Evolutionary conservation across 228 moss, liverwort and hornwort species (phyloP).

Genomic region (Sphagnum fallax): DNA sequence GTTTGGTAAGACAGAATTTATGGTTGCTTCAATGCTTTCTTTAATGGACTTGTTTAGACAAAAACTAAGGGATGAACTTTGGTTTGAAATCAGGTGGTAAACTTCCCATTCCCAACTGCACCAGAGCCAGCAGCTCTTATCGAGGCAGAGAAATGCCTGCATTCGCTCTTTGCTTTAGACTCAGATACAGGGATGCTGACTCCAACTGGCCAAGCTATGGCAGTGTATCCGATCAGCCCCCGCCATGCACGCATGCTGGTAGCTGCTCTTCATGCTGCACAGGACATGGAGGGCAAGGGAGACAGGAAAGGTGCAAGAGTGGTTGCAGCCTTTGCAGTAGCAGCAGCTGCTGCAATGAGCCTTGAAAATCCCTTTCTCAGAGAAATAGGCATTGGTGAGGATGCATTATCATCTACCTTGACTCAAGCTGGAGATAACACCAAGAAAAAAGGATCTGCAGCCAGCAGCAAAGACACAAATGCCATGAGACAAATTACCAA

Average conservation of each 20-base stretch:
- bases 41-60: no score
- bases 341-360: conserved; percentile 83
- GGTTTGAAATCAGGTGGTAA: conserved; percentile 54
- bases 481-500: neutral
- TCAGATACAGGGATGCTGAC: conserved; percentile 61
- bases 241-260: conserved; percentile 91
- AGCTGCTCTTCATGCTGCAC: conserved; percentile 71
- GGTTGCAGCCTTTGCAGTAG: conserved; percentile 76
- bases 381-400: conserved; percentile 49
- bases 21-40: no score
- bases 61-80: no score
- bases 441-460: conserved; percentile 2
- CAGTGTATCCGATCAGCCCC: conserved; percentile 92
- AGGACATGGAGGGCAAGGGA: conserved; percentile 45
- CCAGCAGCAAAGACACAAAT: neutral
- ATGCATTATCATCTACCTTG: conserved; percentile 8
- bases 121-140: conserved; percentile 73
- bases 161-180: conserved; percentile 73
- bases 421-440: conserved; percentile 9
- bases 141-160: conserved; percentile 81
- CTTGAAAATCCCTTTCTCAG: conserved; percentile 90
- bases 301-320: conserved; percentile 21
- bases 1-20: no score
- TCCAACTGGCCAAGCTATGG: conserved; percentile 77
- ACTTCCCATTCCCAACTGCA: conserved; percentile 94